Base-by-base conservation (phyloP, 164 flowering plant species). In the Nymphaea colorata region DNA sequence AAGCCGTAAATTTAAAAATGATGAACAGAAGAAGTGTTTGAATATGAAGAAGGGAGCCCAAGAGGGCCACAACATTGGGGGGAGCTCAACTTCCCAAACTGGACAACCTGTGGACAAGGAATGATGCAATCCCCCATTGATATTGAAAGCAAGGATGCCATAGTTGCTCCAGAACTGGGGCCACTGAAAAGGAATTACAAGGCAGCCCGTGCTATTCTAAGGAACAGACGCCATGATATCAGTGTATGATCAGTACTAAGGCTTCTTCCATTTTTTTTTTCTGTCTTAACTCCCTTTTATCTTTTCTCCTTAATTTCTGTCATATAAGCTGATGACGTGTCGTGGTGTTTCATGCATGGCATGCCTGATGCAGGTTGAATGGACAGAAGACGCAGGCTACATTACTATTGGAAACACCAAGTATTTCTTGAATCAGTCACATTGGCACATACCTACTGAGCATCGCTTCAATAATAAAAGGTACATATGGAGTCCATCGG, bases 21-120 rank as follows among this genome's bases (percentile, higher is more conserved):
- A 25, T 25, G 36, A 25, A 25, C 36, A 25, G 93, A 87, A 68
- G 67, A 55, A 5, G 75, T 68, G 57, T 90, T 84, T 68, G 74
- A 71, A 59, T 91, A 88, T 73, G 45, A 42, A 4, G 66, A 69
- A 69, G 79, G 76, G 4, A 76, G 66, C 47, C 78, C 57, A 0
- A 84, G 72, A 42, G 97, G 97, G 12, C 97, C 97, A 43, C 65
- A 74, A 11, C 47, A 76, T 2, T 91, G 95, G 95, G 87, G 92
- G 4, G 18, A 73, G 5, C 67, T 88, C 0, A 53, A 82, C 17
- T 25, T 25, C 10, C 77, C 84, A 45, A 51, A 81, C 1, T 88
- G 97, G 97, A 10, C 42, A 69, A 66, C 18, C 57, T 88, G 97
- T 72, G 75, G 43, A 0, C 72, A 74, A 47, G 97, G 97, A 65